phyloP scores from a whole-genome alignment of 257 asterid genomes.

The Rehmannia glutinosa region DNA sequence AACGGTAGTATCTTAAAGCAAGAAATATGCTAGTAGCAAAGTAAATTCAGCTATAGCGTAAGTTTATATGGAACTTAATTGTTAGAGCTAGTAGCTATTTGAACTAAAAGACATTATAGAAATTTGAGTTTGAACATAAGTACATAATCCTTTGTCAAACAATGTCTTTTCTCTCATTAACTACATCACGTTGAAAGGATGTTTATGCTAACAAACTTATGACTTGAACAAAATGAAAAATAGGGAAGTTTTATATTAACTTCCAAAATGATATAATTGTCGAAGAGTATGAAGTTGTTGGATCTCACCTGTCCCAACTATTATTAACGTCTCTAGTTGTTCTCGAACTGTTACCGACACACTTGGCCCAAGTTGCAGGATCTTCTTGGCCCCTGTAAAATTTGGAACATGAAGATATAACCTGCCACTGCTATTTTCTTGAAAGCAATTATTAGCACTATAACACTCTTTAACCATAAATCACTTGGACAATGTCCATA shows the following conservation, averaged over 20 bases:
- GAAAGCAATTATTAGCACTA: no score
- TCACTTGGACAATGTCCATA: no score
- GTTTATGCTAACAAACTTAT: background rate
- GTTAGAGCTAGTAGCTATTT: no score
- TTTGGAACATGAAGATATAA: background rate
- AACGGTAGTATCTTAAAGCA: no score
- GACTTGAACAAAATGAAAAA: background rate
- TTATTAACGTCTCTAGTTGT: constrained; percentile 88
- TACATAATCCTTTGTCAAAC: no score
- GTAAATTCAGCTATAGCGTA: no score
- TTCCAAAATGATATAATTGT: background rate
- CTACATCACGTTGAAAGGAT: background rate
- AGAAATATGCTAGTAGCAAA: no score
- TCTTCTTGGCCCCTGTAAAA: constrained; percentile 74
- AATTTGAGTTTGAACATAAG: no score
- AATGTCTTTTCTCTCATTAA: background rate
- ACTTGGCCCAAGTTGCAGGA: constrained; percentile 95
- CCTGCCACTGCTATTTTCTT: no score
- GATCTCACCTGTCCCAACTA: constrained; percentile 66
- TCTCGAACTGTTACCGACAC: constrained; percentile 90
- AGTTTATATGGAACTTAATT: no score
- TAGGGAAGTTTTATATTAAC: background rate
- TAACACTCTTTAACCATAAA: no score
- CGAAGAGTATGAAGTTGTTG: background rate
- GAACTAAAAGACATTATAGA: no score